Percentiles rank a stretch among this genome's conserved stretches.
phyloP scores from a whole-genome alignment of 2,329 filamentous ascomycete genomes.

The Ophidiomyces ophidiicola region DNA sequence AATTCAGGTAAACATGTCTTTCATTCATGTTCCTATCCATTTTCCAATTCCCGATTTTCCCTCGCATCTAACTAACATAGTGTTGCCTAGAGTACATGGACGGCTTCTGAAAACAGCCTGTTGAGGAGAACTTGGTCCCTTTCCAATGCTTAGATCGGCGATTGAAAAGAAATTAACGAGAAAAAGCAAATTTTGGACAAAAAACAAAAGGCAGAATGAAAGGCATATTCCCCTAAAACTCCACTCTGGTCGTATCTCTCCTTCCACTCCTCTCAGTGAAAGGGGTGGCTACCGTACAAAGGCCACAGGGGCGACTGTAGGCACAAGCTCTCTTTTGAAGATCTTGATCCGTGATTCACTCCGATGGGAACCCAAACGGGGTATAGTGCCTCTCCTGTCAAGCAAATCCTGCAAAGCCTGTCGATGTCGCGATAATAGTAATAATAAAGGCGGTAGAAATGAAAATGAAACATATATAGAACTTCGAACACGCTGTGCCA shows the following conservation, averaged over 20 bases:
- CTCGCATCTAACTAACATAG: constrained; percentile 3
- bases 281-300: constrained; percentile 9
- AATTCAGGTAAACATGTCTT: constrained; percentile 8
- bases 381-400: constrained; percentile 5
- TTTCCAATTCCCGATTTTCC: background rate
- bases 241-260: constrained; percentile 2
- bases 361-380: too few relatives aligned
- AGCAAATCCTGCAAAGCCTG: constrained; percentile 8
- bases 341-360: background rate
- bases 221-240: constrained; percentile 7
- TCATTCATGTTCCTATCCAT: constrained; percentile 4
- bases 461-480: constrained; percentile 11
- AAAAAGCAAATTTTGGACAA: constrained; percentile 1
- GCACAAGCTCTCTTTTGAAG: constrained; percentile 9
- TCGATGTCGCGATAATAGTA: constrained; percentile 9
- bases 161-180: constrained; percentile 2
- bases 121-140: background rate
- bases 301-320: background rate
- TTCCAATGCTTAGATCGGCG: constrained; percentile 8
- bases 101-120: background rate
- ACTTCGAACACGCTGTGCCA: constrained; percentile 10
- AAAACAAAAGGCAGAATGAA: constrained; percentile 7
- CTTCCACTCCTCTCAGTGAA: constrained; percentile 6
- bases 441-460: constrained; percentile 16
- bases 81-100: constrained; percentile 9